phyloP scores from a whole-genome alignment of 208 protist species.

The Trypanosoma congolense region DNA sequence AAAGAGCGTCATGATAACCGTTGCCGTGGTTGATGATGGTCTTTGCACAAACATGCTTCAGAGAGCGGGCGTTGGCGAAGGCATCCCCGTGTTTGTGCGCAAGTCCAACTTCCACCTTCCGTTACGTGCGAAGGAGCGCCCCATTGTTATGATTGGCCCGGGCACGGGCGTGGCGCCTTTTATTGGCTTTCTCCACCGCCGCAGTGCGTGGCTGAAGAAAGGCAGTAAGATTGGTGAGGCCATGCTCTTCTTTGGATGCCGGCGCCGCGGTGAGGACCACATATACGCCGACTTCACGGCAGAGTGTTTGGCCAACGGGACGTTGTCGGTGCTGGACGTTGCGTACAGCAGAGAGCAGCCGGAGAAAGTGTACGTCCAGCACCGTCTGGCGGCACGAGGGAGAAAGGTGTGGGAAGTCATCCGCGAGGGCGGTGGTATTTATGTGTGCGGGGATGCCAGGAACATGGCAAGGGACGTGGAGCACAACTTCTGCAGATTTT shows the following conservation, averaged over 20 bases:
- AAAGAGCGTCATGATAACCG: slow-evolving; percentile 71
- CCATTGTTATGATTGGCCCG: slow-evolving; percentile 93
- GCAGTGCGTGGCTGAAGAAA: slow-evolving; percentile 70
- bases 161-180: slow-evolving; percentile 94
- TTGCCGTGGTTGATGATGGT: slow-evolving; percentile 87
- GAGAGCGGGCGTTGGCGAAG: slow-evolving; percentile 43
- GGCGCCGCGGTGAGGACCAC: slow-evolving; percentile 66
- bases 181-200: slow-evolving; percentile 92
- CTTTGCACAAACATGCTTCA: slow-evolving; percentile 90
- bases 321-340: slow-evolving; percentile 64
- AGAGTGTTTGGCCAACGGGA: slow-evolving; percentile 52
- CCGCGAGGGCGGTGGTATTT: slow-evolving; percentile 65
- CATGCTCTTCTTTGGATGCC: slow-evolving; percentile 90
- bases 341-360: slow-evolving; percentile 79
- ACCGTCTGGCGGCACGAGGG: slow-evolving; percentile 60
- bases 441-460: slow-evolving; percentile 90
- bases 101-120: slow-evolving; percentile 92
- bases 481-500: slow-evolving; percentile 43
- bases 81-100: slow-evolving; percentile 88
- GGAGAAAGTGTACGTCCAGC: slow-evolving; percentile 89
- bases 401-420: slow-evolving; percentile 75
- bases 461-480: slow-evolving; percentile 91
- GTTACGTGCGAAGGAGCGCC: slow-evolving; percentile 60
- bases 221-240: slow-evolving; percentile 54
- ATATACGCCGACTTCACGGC: slow-evolving; percentile 78